Conservation (phyloP, 805 yeast species). For the Yamadazyma sp. region DNA sequence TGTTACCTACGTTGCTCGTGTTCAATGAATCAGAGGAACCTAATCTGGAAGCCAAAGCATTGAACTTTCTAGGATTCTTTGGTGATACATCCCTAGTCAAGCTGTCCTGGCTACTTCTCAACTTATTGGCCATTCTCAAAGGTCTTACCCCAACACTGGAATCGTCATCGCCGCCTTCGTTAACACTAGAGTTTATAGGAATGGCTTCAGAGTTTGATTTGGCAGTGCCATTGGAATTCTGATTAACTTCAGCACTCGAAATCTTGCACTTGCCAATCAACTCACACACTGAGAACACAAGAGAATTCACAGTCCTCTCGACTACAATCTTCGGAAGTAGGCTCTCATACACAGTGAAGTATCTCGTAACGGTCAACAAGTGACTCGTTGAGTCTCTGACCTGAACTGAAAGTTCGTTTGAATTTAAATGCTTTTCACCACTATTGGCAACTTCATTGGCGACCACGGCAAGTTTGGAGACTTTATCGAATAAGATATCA, state of each 20-base stretch:
- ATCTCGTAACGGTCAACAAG: constrained; percentile 73
- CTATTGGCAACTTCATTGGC: constrained; percentile 43
- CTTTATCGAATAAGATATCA: constrained; percentile 49
- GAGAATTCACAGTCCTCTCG: constrained; percentile 74
- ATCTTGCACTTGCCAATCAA: constrained; percentile 32
- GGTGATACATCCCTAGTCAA: not conserved
- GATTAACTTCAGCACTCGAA: constrained; percentile 6
- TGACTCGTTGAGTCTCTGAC: constrained; percentile 71
- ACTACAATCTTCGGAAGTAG: constrained; percentile 69
- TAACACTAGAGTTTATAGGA: not conserved
- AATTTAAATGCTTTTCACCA: constrained; percentile 25
- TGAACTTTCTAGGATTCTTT: constrained; percentile 8
- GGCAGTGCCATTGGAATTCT: not conserved
- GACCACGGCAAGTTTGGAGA: constrained; percentile 49
- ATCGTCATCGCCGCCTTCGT: not conserved
- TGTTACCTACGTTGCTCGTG: constrained; percentile 15
- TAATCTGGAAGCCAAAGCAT: constrained; percentile 24
- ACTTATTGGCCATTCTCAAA: constrained; percentile 62
- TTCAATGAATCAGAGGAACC: constrained; percentile 22
- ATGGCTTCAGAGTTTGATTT: not conserved
- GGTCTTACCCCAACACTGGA: constrained; percentile 60
- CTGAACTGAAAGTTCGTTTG: constrained; percentile 43
- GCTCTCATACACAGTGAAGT: constrained; percentile 62
- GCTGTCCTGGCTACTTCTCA: constrained; percentile 17
- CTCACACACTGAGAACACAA: constrained; percentile 65